These are phyloP conservation scores for Aspergillus viridinutans DNA, from an alignment of 2,329 filamentous ascomycete species.

Conservation along the genomic window DNA sequence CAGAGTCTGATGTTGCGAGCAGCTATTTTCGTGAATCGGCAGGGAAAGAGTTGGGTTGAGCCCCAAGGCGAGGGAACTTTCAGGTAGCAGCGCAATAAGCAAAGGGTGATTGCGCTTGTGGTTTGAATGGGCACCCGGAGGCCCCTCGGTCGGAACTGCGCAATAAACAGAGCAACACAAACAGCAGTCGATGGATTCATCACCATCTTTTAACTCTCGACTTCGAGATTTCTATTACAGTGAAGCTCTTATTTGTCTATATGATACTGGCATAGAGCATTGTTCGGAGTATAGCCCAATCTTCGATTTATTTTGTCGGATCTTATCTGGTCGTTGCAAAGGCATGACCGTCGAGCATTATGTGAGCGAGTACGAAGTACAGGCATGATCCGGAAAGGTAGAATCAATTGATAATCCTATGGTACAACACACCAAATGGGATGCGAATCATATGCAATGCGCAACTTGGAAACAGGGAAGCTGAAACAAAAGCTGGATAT, in stretches of 20 bases:
- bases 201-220: neutral
- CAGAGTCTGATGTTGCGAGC: neutral
- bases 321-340: neutral
- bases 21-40: neutral
- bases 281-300: neutral
- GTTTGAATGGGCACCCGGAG: slow-evolving; percentile 9
- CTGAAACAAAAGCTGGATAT: neutral
- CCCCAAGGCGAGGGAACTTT: slow-evolving; percentile 1
- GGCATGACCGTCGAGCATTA: neutral
- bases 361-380: no score
- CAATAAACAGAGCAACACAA: neutral
- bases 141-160: neutral
- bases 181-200: neutral
- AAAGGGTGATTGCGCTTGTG: slow-evolving; percentile 8
- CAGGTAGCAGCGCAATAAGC: slow-evolving; percentile 6
- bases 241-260: no score
- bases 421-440: neutral
- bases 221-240: no score
- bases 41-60: neutral
- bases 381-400: neutral
- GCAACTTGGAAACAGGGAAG: neutral
- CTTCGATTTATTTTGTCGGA: neutral
- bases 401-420: neutral
- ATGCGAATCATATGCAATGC: neutral
- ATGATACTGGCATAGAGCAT: no score